phyloP scores from a whole-genome alignment of 1,284 basidiomycete genomes.

The Gymnopus androsaceus region DNA sequence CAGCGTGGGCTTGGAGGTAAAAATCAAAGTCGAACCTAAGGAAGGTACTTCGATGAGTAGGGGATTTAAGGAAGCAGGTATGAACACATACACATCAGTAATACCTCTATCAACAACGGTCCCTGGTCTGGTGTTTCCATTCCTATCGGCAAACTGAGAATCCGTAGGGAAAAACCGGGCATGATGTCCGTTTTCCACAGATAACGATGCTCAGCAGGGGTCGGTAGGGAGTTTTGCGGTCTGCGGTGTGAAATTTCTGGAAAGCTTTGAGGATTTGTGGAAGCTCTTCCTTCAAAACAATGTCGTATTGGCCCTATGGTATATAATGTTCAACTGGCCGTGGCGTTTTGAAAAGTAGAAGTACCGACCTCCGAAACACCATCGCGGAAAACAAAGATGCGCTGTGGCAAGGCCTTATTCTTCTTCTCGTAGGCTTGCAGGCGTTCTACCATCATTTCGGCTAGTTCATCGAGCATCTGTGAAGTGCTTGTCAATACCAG shows the following conservation, averaged over 20 bases:
- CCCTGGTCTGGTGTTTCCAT: conserved; percentile 74
- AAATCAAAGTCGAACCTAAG: conserved; percentile 71
- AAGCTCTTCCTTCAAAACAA: conserved; percentile 59
- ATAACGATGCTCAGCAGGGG: conserved; percentile 72
- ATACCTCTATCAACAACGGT: conserved; percentile 76
- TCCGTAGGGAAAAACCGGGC: conserved; percentile 61
- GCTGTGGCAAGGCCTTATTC: conserved; percentile 56
- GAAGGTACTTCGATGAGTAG: background rate
- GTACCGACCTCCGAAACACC: conserved; percentile 71
- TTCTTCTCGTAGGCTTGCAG: conserved; percentile 57
- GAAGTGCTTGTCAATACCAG: background rate
- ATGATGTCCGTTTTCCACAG: conserved; percentile 80
- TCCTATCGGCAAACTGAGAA: conserved; percentile 48
- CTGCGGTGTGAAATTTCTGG: conserved; percentile 47
- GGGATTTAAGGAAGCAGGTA: conserved; percentile 8
- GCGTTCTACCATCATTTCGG: conserved; percentile 68
- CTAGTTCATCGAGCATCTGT: conserved; percentile 68
- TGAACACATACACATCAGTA: conserved; percentile 56
- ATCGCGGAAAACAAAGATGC: conserved; percentile 73
- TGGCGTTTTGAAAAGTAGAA: conserved; percentile 28
- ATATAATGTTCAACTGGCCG: conserved; percentile 72
- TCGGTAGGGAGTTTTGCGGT: conserved; percentile 46
- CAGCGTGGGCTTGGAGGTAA: conserved; percentile 75
- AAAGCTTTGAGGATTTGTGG: conserved; percentile 59
- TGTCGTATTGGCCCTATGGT: conserved; percentile 70